phyloP scores from a whole-genome alignment of 768 basidiomycete species.

The Phanerodontia chrysosporium region DNA sequence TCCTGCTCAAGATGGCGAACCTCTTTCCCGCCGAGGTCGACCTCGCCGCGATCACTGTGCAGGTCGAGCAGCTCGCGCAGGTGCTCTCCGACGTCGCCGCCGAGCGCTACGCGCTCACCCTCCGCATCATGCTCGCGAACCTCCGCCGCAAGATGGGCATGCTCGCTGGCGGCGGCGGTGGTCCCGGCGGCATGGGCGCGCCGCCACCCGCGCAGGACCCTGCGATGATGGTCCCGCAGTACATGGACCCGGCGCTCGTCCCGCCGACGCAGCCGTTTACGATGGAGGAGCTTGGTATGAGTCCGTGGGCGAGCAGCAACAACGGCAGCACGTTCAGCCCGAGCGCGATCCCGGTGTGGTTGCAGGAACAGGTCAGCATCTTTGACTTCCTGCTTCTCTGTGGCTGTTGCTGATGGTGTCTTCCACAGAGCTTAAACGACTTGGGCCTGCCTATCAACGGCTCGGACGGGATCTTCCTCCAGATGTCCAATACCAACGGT shows the following conservation, averaged over 20 bases:
- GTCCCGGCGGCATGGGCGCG: slow-evolving; percentile 9
- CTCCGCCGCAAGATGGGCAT: slow-evolving; percentile 85
- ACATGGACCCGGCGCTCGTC: slow-evolving; percentile 45
- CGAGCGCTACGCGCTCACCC: slow-evolving; percentile 89
- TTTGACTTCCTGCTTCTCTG: slow-evolving; percentile 22
- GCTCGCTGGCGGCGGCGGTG: slow-evolving; percentile 25
- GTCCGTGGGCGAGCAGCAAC: slow-evolving; percentile 55
- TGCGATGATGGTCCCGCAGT: slow-evolving; percentile 53
- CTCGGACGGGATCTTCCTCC: slow-evolving; percentile 85
- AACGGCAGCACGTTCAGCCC: slow-evolving; percentile 62
- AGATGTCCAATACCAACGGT: slow-evolving; percentile 63
- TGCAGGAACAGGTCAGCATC: slow-evolving; percentile 73
- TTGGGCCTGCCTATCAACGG: slow-evolving; percentile 90
- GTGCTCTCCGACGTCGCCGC: slow-evolving; percentile 90
- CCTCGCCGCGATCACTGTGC: slow-evolving; percentile 65
- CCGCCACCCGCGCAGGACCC: slow-evolving; percentile 9
- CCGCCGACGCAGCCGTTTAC: slow-evolving; percentile 44
- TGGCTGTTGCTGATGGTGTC: neutral
- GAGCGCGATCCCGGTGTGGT: slow-evolving; percentile 81
- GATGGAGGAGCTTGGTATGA: slow-evolving; percentile 79
- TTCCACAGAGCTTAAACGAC: slow-evolving; percentile 74
- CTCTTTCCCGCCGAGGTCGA: slow-evolving; percentile 87
- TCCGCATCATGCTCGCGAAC: slow-evolving; percentile 92
- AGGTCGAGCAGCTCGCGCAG: slow-evolving; percentile 89
- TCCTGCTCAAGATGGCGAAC: slow-evolving; percentile 91